These are phyloP conservation scores for Umbelopsis sp. DNA, from an alignment of 371 early-diverging fungal species.

Conservation along the genomic window DNA sequence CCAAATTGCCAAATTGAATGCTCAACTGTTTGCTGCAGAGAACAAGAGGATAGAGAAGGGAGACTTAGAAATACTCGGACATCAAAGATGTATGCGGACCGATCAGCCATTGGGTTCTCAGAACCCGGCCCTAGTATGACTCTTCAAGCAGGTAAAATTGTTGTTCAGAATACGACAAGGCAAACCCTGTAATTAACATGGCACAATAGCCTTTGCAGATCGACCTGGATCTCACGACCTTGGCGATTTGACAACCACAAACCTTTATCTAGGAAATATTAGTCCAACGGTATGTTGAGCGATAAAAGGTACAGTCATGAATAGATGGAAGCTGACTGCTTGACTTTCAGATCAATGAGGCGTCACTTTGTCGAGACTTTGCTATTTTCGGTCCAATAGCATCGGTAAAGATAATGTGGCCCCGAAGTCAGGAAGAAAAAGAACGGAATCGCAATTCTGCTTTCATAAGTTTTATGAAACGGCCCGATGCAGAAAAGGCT, in stretches of 20 bases:
- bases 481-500: slow-evolving; percentile 76
- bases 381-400: slow-evolving; percentile 87
- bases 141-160: slow-evolving; percentile 15
- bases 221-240: slow-evolving; percentile 68
- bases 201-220: slow-evolving; percentile 40
- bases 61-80: slow-evolving; percentile 21
- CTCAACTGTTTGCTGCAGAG: slow-evolving; percentile 23
- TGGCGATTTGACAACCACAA: slow-evolving; percentile 84
- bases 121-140: not conserved
- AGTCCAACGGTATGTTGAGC: slow-evolving; percentile 46
- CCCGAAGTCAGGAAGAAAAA: slow-evolving; percentile 83
- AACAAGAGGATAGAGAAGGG: slow-evolving; percentile 47
- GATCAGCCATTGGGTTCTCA: slow-evolving; percentile 19
- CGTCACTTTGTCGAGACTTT: slow-evolving; percentile 75
- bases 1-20: not conserved
- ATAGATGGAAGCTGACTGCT: not conserved
- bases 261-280: slow-evolving; percentile 89
- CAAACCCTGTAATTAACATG: not conserved
- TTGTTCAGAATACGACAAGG: not conserved
- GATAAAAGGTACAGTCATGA: not conserved
- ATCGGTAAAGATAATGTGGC: slow-evolving; percentile 96
- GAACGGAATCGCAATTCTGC: slow-evolving; percentile 82
- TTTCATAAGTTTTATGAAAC: slow-evolving; percentile 91
- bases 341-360: slow-evolving; percentile 62
- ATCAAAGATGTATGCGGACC: slow-evolving; percentile 28